Evolutionary conservation across 2,329 filamentous ascomycete genomes (phyloP).

Genomic region (Aspergillus uvarum): DNA sequence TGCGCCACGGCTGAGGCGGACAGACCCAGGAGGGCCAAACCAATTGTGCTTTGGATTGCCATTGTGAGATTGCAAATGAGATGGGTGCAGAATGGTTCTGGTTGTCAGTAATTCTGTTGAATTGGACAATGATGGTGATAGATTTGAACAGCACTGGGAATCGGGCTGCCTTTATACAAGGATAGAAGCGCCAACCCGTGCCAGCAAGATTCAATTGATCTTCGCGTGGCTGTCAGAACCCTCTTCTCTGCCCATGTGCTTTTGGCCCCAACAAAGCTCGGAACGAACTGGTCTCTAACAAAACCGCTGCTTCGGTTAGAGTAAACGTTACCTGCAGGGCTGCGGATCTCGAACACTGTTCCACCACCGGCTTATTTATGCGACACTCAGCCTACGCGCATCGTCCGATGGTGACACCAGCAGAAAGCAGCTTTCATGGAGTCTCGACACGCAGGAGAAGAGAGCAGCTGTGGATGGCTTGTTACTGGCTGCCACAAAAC

Average conservation of each 20-base stretch:
- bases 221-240: background rate
- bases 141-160: background rate
- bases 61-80: background rate
- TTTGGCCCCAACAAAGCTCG: background rate
- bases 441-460: background rate
- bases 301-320: too few relatives aligned
- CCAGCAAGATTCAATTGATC: background rate
- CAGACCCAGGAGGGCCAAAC: background rate
- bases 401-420: background rate
- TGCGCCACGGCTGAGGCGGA: conserved; percentile 8
- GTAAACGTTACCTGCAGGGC: too few relatives aligned
- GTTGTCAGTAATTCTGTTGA: background rate
- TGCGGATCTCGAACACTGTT: background rate
- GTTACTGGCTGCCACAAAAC: background rate
- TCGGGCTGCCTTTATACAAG: background rate
- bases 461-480: background rate
- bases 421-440: background rate
- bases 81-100: background rate
- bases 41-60: background rate
- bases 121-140: background rate
- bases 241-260: background rate
- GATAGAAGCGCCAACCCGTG: background rate
- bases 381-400: background rate
- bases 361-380: background rate
- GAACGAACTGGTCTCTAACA: background rate